Percentiles rank a stretch among this genome's conserved stretches.
Conservation (phyloP, 257 asterid genomes). For the Fraxinus quadrangulata region DNA sequence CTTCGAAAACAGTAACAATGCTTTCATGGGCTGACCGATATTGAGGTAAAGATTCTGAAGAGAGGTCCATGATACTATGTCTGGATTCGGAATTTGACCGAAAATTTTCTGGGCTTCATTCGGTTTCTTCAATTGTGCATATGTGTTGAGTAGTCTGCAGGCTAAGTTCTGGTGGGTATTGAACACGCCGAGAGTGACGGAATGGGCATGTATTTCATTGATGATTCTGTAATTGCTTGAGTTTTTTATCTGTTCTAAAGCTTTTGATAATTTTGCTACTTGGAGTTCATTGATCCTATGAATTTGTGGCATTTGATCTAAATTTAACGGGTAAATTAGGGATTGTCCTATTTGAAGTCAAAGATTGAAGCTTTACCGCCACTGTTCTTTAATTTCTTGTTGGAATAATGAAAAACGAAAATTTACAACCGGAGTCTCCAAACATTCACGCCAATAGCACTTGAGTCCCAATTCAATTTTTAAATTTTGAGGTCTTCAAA, state of each 20-base stretch:
- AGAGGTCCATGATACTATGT: constrained; percentile 69
- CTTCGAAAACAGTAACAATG: constrained; percentile 43
- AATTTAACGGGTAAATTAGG: not conserved
- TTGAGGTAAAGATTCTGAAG: constrained; percentile 59
- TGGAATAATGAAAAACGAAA: no score
- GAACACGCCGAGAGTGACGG: constrained; percentile 42
- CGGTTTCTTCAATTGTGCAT: constrained; percentile 45
- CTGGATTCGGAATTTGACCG: constrained; percentile 51
- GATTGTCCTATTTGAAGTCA: constrained; percentile 19
- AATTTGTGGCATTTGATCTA: constrained; percentile 30
- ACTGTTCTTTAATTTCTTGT: constrained; percentile 7
- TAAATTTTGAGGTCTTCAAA: no score
- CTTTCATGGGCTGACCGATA: constrained; percentile 47
- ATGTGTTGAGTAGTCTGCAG: constrained; percentile 50
- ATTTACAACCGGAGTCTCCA: not conserved
- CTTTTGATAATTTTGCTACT: not conserved
- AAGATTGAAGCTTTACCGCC: constrained; percentile 19
- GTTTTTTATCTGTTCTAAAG: constrained; percentile 35
- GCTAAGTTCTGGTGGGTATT: constrained; percentile 37
- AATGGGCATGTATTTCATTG: constrained; percentile 54
- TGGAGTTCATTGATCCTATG: constrained; percentile 23
- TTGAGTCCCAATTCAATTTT: not conserved
- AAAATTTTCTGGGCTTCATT: constrained; percentile 48
- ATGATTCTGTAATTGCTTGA: constrained; percentile 37
- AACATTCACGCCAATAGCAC: not conserved